Evolutionary conservation across 2,329 filamentous ascomycete species (phyloP), one percentile per base, ranked within the genome.

Genomic region (Penicillium concentricum): DNA sequence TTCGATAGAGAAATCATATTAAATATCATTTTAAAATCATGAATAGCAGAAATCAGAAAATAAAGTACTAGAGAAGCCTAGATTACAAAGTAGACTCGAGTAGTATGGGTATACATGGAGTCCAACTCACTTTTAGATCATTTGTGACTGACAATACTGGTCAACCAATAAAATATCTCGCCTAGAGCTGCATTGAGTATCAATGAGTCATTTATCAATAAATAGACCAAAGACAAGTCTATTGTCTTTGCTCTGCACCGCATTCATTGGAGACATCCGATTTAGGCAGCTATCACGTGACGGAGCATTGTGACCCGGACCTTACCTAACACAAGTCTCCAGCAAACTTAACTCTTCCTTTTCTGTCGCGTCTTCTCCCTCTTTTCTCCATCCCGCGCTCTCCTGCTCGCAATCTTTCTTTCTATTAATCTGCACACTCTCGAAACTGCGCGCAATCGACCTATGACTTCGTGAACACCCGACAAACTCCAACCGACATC

Each of bases 381-480:
- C 59, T 65, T 56, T 60, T 58, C 51, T 52, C 59, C 56, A 54
- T 57, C 55, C 58, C 64, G 57, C 61, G 63, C 60, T 32, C 30
- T 24, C 18, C n/a, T 35, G 37, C 38, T 49, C 46, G 24, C 30
- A 24, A 51, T 34, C 22, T 22, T 43, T 18, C 18, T 51, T 26
- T 20, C 49, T 32, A 18, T 51, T 47, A 47, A 49, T 57, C 56
- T 26, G 50, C 35, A 42, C 42, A 16, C 38, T 20, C 30, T 30
- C 18, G 47, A 41, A 35, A 45, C 50, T 58, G 34, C 51, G 58
- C 42, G 48, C 48, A 57, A 58, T 46, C 60, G 62, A 67, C 67
- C 61, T 60, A 72, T 74, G 69, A 69, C 64, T 66, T 62, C 59
- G 58, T 67, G 63, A 67, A 56, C 50, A 58, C 59, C 60, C 59